phyloP scores from a whole-genome alignment of 768 basidiomycete species.

The Calocybe cyanea region DNA sequence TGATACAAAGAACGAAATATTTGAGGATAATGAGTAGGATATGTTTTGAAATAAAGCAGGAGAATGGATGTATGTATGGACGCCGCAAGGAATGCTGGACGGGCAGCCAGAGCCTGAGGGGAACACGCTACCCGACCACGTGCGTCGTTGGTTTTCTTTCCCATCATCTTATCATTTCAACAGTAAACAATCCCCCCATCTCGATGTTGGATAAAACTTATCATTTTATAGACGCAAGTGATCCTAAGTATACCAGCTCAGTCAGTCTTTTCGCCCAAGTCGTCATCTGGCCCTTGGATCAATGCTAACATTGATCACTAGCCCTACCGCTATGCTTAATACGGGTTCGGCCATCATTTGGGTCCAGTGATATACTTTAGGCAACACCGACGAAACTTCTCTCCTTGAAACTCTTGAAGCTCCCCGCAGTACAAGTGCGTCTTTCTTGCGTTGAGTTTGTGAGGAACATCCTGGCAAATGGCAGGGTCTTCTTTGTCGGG shows the following conservation, averaged over 20 bases:
- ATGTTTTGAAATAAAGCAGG: conserved; percentile 12
- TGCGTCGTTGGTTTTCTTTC: conserved; percentile 7
- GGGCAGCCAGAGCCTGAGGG: conserved; percentile 10
- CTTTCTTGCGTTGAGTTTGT: no score
- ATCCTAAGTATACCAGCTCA: no score
- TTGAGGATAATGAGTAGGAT: conserved; percentile 8
- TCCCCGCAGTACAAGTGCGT: no score
- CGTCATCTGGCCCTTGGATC: no score
- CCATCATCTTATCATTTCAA: conserved; percentile 5
- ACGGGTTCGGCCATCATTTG: neutral
- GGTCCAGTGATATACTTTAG: neutral
- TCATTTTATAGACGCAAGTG: no score
- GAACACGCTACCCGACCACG: conserved; percentile 15
- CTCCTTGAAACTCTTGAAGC: neutral
- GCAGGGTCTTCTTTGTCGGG: no score
- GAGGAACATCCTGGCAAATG: no score
- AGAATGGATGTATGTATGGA: conserved; percentile 7
- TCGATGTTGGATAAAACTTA: no score
- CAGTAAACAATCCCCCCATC: neutral
- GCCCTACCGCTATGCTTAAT: neutral
- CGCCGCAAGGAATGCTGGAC: conserved; percentile 3
- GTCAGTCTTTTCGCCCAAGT: no score
- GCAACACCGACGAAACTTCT: neutral
- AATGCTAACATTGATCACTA: conserved; percentile 2
- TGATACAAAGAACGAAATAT: neutral